Evolutionary conservation across 768 basidiomycete species (phyloP), one percentile per base, ranked within the genome.

Genomic region (Calocybe cyanea): DNA sequence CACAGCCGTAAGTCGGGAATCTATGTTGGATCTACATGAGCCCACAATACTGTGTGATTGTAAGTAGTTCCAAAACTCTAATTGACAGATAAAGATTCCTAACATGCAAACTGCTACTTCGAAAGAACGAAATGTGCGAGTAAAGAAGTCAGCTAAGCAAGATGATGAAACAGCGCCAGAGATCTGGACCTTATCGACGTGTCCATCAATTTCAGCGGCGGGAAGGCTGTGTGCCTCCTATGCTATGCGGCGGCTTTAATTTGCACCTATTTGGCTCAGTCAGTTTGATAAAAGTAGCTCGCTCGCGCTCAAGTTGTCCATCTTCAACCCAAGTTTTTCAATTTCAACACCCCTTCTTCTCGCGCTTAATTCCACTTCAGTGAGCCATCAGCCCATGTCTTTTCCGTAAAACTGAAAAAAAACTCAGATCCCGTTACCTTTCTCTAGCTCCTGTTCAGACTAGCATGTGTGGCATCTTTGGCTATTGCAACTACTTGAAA

Each of bases 381-480:
- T 55, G 47, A 57, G 54, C 50, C 45, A 24, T 1, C 25, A 10
- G 2, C 11, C 21, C 13, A 46, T n/a, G 2, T 34, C 13, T 1
- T 7, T 30, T 28, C 6, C 4, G 13, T 2, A 4, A 34, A 20
- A 24, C 38, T 21, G 23, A 25, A 6, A 17, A 30, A 24, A 40
- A 48, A 48, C 32, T 19, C 32, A 7, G n/a, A 17, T 17, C 46
- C 34, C 3, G 32, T 20, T 34, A 18, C 30, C 15, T 11, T 28
- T 31, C 28, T 37, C 17, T 11, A n/a, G 31, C 37, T 21, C 23
- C 36, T 18, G 7, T 31, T 13, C 39, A 34, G 46, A 42, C 18
- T 31, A 67, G 54, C 46, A 92, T 91, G 90, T 93, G 90, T 70
- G 94, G 94, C 69, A 97, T 97, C 71, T 97, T 98, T 65, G 89